A percentile compares a stretch with the other conserved stretches of the same genome.
phyloP scores from a whole-genome alignment of 352 stramenopile species.

The Phytophthora tentaculata region DNA sequence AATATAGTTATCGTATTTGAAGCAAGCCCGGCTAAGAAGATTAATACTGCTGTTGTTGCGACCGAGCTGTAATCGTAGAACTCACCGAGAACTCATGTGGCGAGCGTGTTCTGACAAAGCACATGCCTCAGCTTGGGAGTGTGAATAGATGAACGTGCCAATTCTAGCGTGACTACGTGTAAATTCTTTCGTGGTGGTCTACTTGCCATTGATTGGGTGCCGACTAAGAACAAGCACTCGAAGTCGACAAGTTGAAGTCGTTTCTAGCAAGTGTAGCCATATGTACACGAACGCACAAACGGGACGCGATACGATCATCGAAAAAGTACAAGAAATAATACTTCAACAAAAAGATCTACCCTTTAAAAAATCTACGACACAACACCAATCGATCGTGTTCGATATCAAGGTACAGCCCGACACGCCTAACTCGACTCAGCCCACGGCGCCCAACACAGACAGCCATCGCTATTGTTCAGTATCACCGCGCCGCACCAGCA shows the following conservation, averaged over 20 bases:
- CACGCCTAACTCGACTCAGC: background rate
- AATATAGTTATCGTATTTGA: background rate
- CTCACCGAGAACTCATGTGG: constrained; percentile 16
- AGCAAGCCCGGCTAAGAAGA: constrained; percentile 5
- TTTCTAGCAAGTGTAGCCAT: background rate
- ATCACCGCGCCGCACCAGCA: too few relatives aligned
- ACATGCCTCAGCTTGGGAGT: constrained; percentile 3
- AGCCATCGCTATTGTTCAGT: too few relatives aligned
- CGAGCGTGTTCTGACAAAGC: constrained; percentile 7
- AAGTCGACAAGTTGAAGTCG: background rate
- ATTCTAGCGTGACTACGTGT: too few relatives aligned
- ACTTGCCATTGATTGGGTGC: background rate
- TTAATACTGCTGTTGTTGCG: background rate
- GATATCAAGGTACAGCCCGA: background rate
- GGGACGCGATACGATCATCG: background rate
- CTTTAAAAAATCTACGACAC: background rate
- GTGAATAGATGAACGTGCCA: background rate
- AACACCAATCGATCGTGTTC: background rate
- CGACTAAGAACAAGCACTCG: background rate
- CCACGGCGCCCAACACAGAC: background rate
- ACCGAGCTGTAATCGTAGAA: background rate
- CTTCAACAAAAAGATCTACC: background rate
- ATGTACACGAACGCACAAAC: background rate
- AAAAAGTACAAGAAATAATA: background rate
- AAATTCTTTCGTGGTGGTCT: too few relatives aligned